Conservation (phyloP, 1,284 basidiomycete genomes). For the Ganoderma meredithae region DNA sequence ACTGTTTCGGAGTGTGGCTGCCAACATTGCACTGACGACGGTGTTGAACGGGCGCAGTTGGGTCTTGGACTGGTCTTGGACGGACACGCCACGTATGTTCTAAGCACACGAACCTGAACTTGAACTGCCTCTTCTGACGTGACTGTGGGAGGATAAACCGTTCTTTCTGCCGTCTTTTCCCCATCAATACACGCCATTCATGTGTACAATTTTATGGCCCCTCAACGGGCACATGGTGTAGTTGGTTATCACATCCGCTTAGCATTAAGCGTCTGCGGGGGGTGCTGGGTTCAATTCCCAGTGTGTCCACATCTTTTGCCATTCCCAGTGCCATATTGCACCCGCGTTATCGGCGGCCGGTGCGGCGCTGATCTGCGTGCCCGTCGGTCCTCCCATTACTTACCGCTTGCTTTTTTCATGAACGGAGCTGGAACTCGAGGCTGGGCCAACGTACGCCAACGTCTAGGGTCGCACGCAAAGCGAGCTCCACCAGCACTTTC, state of each 20-base stretch:
- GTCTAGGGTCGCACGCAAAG: background rate
- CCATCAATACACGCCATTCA: background rate
- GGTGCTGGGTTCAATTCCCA: conserved; percentile 46
- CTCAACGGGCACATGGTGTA: conserved; percentile 52
- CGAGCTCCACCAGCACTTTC: background rate
- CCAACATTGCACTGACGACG: conserved; percentile 18
- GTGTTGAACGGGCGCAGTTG: background rate
- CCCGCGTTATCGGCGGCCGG: background rate
- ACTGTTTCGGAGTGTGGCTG: conserved; percentile 15
- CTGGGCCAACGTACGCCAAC: too few relatives aligned
- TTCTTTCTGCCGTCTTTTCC: background rate
- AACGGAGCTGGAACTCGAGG: background rate
- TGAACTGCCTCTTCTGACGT: too few relatives aligned
- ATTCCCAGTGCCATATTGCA: too few relatives aligned
- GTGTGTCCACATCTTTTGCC: conserved; percentile 36
- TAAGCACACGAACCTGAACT: too few relatives aligned
- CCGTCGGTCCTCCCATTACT: background rate
- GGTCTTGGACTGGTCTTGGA: background rate
- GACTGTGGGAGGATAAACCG: too few relatives aligned
- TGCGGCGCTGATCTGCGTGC: background rate
- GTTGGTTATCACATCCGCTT: conserved; percentile 59
- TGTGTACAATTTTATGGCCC: background rate
- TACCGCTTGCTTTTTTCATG: background rate
- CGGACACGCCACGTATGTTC: too few relatives aligned
- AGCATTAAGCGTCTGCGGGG: conserved; percentile 45